Evolutionary conservation across 192 early-diverging fungal species (phyloP).

Genomic region (Podila clonocystis): DNA sequence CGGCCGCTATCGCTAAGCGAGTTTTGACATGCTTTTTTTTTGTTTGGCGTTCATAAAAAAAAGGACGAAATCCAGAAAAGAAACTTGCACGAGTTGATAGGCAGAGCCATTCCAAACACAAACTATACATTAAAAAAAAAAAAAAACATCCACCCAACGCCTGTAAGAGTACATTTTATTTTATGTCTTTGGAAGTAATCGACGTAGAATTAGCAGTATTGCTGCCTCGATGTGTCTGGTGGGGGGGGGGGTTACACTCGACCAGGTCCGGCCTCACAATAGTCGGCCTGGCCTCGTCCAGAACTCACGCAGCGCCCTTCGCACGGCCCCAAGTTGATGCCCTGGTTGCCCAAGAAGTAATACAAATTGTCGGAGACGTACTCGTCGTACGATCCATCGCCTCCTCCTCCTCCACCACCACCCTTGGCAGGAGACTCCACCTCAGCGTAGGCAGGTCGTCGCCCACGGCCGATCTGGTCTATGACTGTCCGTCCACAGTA

Average conservation of each 20-base stretch:
- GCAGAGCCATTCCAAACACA: no score
- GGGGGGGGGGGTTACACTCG: no score
- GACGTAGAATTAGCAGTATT: no score
- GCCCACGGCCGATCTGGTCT: not conserved
- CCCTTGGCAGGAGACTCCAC: not conserved
- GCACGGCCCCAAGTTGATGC: slow-evolving; percentile 17
- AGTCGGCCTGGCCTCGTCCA: slow-evolving; percentile 4
- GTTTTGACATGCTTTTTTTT: not conserved
- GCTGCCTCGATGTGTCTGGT: no score
- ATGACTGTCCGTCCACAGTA: slow-evolving; percentile 11
- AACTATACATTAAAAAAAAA: no score
- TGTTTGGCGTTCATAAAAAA: not conserved
- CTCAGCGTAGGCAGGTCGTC: not conserved
- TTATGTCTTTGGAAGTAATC: no score
- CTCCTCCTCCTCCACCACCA: not conserved
- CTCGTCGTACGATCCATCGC: not conserved
- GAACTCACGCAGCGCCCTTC: slow-evolving; percentile 11
- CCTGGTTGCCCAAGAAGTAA: slow-evolving; percentile 4
- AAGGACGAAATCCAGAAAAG: not conserved
- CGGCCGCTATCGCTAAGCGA: not conserved
- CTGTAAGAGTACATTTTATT: no score
- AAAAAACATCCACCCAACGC: no score
- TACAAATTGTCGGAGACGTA: slow-evolving; percentile 14
- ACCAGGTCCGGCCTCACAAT: not conserved
- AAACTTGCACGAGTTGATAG: not conserved